These are phyloP conservation scores for Fabrea salina DNA, from an alignment of 169 alveolate species.

Conservation along the genomic window DNA sequence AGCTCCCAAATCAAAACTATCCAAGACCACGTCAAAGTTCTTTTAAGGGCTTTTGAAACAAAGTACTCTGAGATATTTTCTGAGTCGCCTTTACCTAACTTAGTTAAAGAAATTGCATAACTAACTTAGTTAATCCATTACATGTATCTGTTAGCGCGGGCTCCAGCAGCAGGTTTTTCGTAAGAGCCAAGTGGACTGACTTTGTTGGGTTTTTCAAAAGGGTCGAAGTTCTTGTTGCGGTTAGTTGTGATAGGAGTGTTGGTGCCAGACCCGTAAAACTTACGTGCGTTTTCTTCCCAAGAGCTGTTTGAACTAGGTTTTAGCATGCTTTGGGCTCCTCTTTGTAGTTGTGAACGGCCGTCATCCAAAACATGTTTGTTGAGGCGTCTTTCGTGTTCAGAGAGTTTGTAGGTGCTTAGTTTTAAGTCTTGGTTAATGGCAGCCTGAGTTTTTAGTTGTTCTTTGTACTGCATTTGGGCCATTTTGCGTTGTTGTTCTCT, in stretches of 20 bases:
- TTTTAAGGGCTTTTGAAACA: neutral
- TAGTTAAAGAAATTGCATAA: neutral
- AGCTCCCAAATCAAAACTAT: neutral
- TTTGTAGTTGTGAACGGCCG: neutral
- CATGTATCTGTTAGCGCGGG: too few species aligned
- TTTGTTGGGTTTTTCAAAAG: too few species aligned
- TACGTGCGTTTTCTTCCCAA: conserved; percentile 6
- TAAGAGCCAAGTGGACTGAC: too few species aligned
- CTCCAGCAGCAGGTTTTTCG: too few species aligned
- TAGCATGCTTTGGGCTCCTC: conserved; percentile 15
- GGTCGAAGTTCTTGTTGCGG: too few species aligned
- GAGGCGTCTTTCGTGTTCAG: conserved; percentile 25
- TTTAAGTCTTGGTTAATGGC: neutral
- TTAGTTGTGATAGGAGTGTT: too few species aligned
- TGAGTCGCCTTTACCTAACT: conserved; percentile 1
- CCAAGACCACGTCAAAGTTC: conserved; percentile 11
- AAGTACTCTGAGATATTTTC: conserved; percentile 16
- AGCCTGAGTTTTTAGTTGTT: neutral
- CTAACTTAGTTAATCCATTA: too few species aligned
- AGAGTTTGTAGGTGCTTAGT: conserved; percentile 1
- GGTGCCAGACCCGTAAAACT: conserved; percentile 25
- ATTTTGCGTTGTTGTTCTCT: conserved; percentile 17
- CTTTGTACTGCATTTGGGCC: neutral
- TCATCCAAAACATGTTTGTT: conserved; percentile 14
- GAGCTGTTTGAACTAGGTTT: neutral